Evolutionary conservation across 2,329 filamentous ascomycete genomes (phyloP).

Genomic region (Colletotrichum gloeosporioides): DNA sequence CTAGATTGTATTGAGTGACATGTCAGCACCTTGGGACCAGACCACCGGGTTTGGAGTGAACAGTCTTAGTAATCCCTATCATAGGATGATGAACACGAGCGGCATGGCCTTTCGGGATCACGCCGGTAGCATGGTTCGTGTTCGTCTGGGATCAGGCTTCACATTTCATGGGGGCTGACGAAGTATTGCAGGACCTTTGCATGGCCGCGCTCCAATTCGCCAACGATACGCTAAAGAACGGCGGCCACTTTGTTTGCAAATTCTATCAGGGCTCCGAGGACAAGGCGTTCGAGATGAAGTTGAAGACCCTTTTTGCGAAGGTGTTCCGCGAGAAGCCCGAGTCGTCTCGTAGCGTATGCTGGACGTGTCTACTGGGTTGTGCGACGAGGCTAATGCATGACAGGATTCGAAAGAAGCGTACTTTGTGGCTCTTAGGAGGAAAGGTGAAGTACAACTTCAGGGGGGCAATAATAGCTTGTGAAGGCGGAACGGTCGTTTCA

Average conservation of each 20-base stretch:
- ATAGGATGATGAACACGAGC: slow-evolving; percentile 99
- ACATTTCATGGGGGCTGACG: not conserved
- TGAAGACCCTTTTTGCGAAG: slow-evolving; percentile 78
- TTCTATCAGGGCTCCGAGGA: slow-evolving; percentile 95
- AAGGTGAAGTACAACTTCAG: slow-evolving; percentile 40
- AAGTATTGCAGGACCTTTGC: slow-evolving; percentile 77
- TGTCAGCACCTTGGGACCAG: slow-evolving; percentile 96
- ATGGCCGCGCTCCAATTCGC: slow-evolving; percentile 83
- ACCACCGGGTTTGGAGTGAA: slow-evolving; percentile 79
- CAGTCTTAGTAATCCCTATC: slow-evolving; percentile 93
- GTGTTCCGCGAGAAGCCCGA: slow-evolving; percentile 92
- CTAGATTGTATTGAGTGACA: slow-evolving; percentile 92
- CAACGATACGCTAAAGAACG: slow-evolving; percentile 79
- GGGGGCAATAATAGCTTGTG: not conserved
- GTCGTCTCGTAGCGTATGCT: slow-evolving; percentile 80
- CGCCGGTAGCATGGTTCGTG: slow-evolving; percentile 87
- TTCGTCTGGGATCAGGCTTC: not conserved
- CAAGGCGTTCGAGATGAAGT: slow-evolving; percentile 74
- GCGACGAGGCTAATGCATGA: not conserved
- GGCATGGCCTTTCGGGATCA: slow-evolving; percentile 88
- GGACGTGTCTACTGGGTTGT: not conserved
- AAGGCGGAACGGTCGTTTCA: not conserved
- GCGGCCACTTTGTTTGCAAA: slow-evolving; percentile 95
- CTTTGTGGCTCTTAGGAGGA: slow-evolving; percentile 81
- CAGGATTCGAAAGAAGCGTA: slow-evolving; percentile 86